These are phyloP conservation scores for Neopestalotiopsis sp. DNA, from an alignment of 2,329 filamentous ascomycete species.

Conservation along the genomic window DNA sequence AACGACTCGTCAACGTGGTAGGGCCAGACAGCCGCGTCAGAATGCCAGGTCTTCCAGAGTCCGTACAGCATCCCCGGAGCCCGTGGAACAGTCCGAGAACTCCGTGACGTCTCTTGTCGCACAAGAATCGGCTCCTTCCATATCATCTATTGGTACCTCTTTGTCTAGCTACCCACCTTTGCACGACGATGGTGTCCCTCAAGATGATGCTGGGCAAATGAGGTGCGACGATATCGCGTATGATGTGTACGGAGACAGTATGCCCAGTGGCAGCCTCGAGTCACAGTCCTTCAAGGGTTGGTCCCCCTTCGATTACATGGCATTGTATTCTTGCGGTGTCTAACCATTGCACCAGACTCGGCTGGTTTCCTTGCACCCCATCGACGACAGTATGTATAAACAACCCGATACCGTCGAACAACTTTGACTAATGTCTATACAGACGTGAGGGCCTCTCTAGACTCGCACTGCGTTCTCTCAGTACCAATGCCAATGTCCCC, in stretches of 20 bases:
- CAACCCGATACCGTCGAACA: background rate
- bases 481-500: conserved; percentile 45
- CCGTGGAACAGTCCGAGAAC: background rate
- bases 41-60: background rate
- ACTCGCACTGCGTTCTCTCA: conserved; percentile 42
- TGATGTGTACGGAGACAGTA: conserved; percentile 24
- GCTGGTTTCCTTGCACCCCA: conserved; percentile 22
- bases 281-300: conserved; percentile 33
- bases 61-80: background rate
- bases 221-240: background rate
- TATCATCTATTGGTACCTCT: background rate
- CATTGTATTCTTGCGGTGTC: conserved; percentile 23
- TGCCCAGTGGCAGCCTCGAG: conserved; percentile 23
- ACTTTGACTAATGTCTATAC: conserved; percentile 32
- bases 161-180: background rate
- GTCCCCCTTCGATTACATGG: conserved; percentile 22
- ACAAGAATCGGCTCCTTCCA: background rate
- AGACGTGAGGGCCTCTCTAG: conserved; percentile 33
- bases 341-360: conserved; percentile 29
- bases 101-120: background rate
- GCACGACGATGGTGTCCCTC: background rate
- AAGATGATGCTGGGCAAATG: background rate
- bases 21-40: background rate
- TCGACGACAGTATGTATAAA: conserved; percentile 24
- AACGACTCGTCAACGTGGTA: background rate